These are phyloP conservation scores for Huntiella omanensis DNA, from an alignment of 2,329 filamentous ascomycete species.

Conservation along the genomic window DNA sequence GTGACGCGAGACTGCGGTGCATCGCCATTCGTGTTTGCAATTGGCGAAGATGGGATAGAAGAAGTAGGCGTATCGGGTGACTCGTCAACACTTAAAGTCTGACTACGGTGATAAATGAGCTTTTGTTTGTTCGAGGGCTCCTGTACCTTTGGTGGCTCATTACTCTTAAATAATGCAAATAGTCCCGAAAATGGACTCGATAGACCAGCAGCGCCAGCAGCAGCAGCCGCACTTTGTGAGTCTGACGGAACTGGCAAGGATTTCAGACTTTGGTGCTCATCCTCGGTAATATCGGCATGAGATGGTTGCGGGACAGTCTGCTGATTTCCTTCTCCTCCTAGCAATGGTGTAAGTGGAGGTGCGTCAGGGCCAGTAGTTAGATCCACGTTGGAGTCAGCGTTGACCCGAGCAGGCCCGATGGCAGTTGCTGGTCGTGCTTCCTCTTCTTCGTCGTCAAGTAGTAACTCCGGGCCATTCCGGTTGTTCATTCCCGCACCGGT, in stretches of 20 bases:
- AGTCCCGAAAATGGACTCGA: constrained; percentile 39
- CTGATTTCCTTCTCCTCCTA: constrained; percentile 20
- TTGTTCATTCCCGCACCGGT: constrained; percentile 46
- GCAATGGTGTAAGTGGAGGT: constrained; percentile 18
- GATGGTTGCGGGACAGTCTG: constrained; percentile 53
- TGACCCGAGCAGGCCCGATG: no score
- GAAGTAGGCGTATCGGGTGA: constrained; percentile 1
- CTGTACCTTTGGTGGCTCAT: constrained; percentile 29
- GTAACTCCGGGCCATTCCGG: constrained; percentile 26
- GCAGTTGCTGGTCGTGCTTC: constrained; percentile 11
- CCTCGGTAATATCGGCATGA: constrained; percentile 44
- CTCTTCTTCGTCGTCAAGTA: constrained; percentile 19
- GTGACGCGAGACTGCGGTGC: constrained; percentile 24
- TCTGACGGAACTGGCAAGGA: constrained; percentile 21
- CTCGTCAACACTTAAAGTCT: constrained; percentile 36
- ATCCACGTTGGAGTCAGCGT: neutral
- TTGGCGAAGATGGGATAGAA: constrained; percentile 17
- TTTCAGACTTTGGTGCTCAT: constrained; percentile 40
- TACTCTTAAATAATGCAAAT: constrained; percentile 55
- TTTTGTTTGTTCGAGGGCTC: constrained; percentile 38
- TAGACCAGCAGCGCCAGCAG: constrained; percentile 13
- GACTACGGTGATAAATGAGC: constrained; percentile 58
- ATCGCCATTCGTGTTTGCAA: constrained; percentile 12
- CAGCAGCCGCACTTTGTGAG: constrained; percentile 9
- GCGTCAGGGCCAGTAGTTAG: no score